phyloP scores from a whole-genome alignment of 148 eudicot genomes.

The Selenicereus undatus region DNA sequence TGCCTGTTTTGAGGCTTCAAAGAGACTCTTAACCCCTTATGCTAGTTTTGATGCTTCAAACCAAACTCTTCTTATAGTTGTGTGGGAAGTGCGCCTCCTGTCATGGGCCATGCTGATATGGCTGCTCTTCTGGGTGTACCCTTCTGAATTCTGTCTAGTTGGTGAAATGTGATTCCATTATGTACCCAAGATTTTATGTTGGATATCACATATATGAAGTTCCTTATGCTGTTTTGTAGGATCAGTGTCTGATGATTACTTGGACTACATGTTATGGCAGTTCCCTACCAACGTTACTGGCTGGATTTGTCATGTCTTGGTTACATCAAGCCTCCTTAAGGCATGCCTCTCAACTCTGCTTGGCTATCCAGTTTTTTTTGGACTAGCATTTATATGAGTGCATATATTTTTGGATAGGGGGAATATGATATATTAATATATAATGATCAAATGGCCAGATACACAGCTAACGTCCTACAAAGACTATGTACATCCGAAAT shows the following conservation, averaged over 20 bases:
- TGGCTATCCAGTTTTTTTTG: neutral
- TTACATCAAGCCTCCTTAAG: conserved; percentile 95
- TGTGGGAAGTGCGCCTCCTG: neutral
- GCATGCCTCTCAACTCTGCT: conserved; percentile 42
- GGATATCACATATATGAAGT: neutral
- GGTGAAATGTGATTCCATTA: neutral
- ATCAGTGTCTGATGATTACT: conserved; percentile 94
- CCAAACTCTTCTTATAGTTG: neutral
- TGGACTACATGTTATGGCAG: conserved; percentile 91
- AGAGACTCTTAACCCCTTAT: no score
- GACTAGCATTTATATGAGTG: neutral
- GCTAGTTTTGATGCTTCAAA: neutral
- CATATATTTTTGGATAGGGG: no score
- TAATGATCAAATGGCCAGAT: no score
- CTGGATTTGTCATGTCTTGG: conserved; percentile 93
- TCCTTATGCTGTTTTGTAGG: conserved; percentile 42
- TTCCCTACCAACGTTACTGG: conserved; percentile 95
- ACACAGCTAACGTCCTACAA: no score
- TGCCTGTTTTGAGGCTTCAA: no score
- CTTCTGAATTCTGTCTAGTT: neutral
- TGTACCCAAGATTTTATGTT: neutral
- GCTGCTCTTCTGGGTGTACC: neutral
- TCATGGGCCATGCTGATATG: neutral
- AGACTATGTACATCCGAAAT: no score
- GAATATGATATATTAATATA: no score